Percentiles rank a stretch among this genome's conserved stretches.
These are phyloP conservation scores for Arachnomyces sp. DNA, from an alignment of 2,329 filamentous ascomycete species.

Conservation along the genomic window DNA sequence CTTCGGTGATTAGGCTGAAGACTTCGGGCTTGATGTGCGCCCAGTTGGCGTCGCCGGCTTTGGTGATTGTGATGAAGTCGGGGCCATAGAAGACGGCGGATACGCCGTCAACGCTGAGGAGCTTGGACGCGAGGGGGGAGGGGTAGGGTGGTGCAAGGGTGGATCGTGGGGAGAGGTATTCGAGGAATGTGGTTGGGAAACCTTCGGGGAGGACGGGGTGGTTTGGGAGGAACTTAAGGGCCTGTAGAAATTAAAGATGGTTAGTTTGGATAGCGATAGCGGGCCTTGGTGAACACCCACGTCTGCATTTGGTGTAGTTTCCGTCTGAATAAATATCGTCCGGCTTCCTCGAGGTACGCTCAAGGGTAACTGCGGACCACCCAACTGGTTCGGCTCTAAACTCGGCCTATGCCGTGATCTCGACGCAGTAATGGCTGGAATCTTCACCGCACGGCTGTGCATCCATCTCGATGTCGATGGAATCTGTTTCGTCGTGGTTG, in stretches of 20 bases:
- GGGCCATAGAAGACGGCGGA: constrained; percentile 86
- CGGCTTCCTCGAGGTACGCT: constrained; percentile 44
- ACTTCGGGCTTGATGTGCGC: constrained; percentile 91
- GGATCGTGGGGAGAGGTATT: constrained; percentile 82
- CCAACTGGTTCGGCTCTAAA: constrained; percentile 35
- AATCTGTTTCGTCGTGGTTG: no score
- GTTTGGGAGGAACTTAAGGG: constrained; percentile 92
- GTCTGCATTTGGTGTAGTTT: constrained; percentile 88
- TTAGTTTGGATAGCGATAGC: not conserved
- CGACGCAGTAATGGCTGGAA: constrained; percentile 42
- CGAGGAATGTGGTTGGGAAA: constrained; percentile 69
- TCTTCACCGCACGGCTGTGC: constrained; percentile 33
- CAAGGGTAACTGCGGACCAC: constrained; percentile 26
- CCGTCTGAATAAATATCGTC: constrained; percentile 96
- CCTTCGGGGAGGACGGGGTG: constrained; percentile 69
- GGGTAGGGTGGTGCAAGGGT: constrained; percentile 84
- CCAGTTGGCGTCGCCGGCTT: constrained; percentile 81
- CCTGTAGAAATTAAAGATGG: constrained; percentile 25
- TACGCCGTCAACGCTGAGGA: constrained; percentile 93
- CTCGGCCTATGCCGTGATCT: constrained; percentile 39
- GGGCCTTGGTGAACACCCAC: constrained; percentile 35
- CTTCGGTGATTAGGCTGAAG: constrained; percentile 89
- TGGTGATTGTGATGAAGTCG: constrained; percentile 96
- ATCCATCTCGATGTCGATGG: constrained; percentile 25
- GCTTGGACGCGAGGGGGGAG: constrained; percentile 78